A percentile compares a stretch with the other conserved stretches of the same genome.
phyloP scores from a whole-genome alignment of 2,329 filamentous ascomycete species.

The Xylariomycetidae sp. region DNA sequence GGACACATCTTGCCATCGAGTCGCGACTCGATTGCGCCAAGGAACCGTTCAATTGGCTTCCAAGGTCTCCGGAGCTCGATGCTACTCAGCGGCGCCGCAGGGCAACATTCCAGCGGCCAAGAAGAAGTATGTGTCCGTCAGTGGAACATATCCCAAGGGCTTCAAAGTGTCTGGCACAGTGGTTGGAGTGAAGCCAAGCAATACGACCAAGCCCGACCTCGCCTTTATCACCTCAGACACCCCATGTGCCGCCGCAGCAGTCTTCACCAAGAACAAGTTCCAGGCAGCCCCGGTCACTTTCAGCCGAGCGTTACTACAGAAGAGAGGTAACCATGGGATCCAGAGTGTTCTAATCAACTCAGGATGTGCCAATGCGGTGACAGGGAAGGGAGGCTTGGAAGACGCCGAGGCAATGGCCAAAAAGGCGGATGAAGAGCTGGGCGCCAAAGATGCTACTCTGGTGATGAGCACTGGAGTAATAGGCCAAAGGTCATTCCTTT shows the following conservation, averaged over 20 bases:
- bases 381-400: slow-evolving; percentile 80
- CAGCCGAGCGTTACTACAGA: slow-evolving; percentile 64
- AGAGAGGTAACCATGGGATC: slow-evolving; percentile 62
- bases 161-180: slow-evolving; percentile 83
- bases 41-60: too few species aligned
- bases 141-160: slow-evolving; percentile 82
- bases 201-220: slow-evolving; percentile 86
- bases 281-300: slow-evolving; percentile 92
- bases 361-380: slow-evolving; percentile 95
- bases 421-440: slow-evolving; percentile 62
- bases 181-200: slow-evolving; percentile 89
- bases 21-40: too few species aligned
- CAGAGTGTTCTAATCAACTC: slow-evolving; percentile 87
- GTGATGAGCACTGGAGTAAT: slow-evolving; percentile 99
- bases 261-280: slow-evolving; percentile 98
- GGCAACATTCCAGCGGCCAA: slow-evolving; percentile 69
- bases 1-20: too few species aligned
- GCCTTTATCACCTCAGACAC: slow-evolving; percentile 81
- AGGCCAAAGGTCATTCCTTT: slow-evolving; percentile 63
- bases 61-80: slow-evolving; percentile 10
- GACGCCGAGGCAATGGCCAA: slow-evolving; percentile 81
- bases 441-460: slow-evolving; percentile 56
- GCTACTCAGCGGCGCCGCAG: slow-evolving; percentile 55
- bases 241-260: slow-evolving; percentile 80
- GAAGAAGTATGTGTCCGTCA: slow-evolving; percentile 80